These are phyloP conservation scores for Thermothielavioides terrestris DNA, from an alignment of 495 filamentous ascomycete species.

Conservation along the genomic window DNA sequence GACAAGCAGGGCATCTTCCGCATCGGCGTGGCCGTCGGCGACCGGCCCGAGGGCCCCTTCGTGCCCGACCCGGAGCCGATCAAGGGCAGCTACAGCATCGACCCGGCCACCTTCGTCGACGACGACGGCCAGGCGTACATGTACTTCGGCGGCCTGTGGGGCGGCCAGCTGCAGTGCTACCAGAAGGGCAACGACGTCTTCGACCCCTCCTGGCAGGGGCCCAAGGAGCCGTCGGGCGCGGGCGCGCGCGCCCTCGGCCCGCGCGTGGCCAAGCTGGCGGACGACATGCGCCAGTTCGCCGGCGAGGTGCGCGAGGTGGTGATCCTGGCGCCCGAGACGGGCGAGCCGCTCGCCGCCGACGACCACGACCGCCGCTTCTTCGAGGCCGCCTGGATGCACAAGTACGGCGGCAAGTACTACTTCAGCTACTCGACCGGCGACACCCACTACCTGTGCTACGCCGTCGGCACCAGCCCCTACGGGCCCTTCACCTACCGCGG, in stretches of 20 bases:
- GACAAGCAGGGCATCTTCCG: constrained; percentile 53
- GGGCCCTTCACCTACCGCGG: constrained; percentile 66
- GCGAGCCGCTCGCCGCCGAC: constrained; percentile 48
- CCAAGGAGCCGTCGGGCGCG: constrained; percentile 47
- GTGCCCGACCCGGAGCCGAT: constrained; percentile 49
- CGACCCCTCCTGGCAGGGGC: constrained; percentile 38
- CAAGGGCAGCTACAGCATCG: constrained; percentile 52
- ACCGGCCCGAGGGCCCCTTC: constrained; percentile 51
- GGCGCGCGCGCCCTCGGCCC: constrained; percentile 45
- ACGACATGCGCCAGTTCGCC: constrained; percentile 54
- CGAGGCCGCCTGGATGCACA: constrained; percentile 70
- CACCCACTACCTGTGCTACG: constrained; percentile 62
- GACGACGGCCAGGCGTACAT: constrained; percentile 52
- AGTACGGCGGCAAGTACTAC: constrained; percentile 57
- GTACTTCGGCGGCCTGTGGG: constrained; percentile 64
- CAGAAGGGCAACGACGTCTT: constrained; percentile 39
- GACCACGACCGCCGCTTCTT: constrained; percentile 71
- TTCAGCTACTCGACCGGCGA: constrained; percentile 71
- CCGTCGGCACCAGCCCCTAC: constrained; percentile 48
- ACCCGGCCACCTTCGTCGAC: constrained; percentile 57
- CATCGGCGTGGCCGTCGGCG: constrained; percentile 51
- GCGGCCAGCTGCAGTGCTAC: constrained; percentile 57
- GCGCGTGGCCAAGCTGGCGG: constrained; percentile 50
- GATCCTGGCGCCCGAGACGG: constrained; percentile 51
- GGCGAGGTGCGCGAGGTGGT: constrained; percentile 41